phyloP scores from a whole-genome alignment of 768 basidiomycete species.

The Hypsizygus marmoreus region DNA sequence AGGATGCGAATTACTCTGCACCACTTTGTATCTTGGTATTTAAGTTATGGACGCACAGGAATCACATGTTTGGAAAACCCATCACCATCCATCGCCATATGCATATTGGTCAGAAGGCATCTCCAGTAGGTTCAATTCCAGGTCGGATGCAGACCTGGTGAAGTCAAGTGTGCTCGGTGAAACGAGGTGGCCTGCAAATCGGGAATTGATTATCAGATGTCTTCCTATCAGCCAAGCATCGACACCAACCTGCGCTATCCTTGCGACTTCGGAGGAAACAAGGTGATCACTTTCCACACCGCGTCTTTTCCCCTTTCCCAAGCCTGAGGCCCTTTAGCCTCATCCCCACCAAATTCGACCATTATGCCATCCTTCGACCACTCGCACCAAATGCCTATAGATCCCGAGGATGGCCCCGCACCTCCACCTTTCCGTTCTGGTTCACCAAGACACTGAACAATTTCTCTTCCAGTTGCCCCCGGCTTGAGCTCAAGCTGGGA shows the following conservation, averaged over 20 bases:
- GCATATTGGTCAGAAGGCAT: too few species aligned
- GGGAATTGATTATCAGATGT: too few species aligned
- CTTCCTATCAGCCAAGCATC: too few species aligned
- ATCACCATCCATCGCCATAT: background rate
- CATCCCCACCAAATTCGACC: conserved; percentile 83
- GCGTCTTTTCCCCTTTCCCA: conserved; percentile 89
- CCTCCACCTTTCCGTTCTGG: conserved; percentile 92
- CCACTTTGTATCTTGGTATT: too few species aligned
- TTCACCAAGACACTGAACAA: conserved; percentile 78
- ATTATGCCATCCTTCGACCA: conserved; percentile 83
- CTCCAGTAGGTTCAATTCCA: too few species aligned
- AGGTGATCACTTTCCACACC: conserved; percentile 71
- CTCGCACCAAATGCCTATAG: conserved; percentile 92
- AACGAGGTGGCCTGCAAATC: too few species aligned
- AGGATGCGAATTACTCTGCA: too few species aligned
- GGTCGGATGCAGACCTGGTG: too few species aligned
- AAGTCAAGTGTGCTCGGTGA: too few species aligned
- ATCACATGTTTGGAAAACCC: background rate
- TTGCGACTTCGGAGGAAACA: conserved; percentile 42
- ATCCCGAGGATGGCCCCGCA: conserved; percentile 77
- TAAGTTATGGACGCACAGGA: too few species aligned
- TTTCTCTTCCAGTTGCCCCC: conserved; percentile 71
- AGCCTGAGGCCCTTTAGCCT: conserved; percentile 77
- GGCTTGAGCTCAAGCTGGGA: conserved; percentile 42
- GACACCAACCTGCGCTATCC: too few species aligned